Evolutionary conservation across 2,329 filamentous ascomycete species (phyloP), one percentile per base, ranked within the genome.

Genomic region (Aspergillus pseudoglaucus): DNA sequence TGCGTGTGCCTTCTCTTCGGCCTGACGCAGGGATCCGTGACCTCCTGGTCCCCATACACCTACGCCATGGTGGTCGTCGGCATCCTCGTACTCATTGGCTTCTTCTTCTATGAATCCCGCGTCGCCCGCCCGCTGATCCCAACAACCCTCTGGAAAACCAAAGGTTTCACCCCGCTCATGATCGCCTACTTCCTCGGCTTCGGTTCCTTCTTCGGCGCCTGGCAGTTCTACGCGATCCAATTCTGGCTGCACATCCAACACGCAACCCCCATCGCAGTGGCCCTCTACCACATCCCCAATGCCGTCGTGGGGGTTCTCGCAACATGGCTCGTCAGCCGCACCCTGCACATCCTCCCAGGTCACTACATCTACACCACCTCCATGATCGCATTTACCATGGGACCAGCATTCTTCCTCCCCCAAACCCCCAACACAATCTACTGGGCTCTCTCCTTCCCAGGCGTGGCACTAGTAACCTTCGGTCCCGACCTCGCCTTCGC

Each of bases 1-100:
- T 68, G 80, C 47, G 69, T 80, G 2, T 68, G 79, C n/a, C 68
- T 81, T 53, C 78, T 81, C 47, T 76, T 81, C 45, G 75, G 77
- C 0, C 76, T 77, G 64, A 81, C 80, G 35, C 75, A 79, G 55
- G 75, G 74, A 2, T 70, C 73, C 0, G 67, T 74, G 1, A 72
- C 73, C 4, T 69, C 72, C 0, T 79, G 77, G 77, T 54, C 68
- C 3, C 62, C 73, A 0, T 78, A 79, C 56, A 71, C 76, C 12
- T 74, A 72, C 52, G 64, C 70, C 1, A 54, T 73, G 6, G 65
- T 78, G 1, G 71, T 76, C 20, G 49, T 79, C 3, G 75, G 75
- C 3, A 42, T 76, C n/a, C 45, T 77, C 0, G 61, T 77, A 14
- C 58, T 77, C 17, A 59, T 64, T 3, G 62, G 67, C 1, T 75